Evolutionary conservation across 176 grass and related monocot species (phyloP).

Genomic region (Triticum timopheevii): DNA sequence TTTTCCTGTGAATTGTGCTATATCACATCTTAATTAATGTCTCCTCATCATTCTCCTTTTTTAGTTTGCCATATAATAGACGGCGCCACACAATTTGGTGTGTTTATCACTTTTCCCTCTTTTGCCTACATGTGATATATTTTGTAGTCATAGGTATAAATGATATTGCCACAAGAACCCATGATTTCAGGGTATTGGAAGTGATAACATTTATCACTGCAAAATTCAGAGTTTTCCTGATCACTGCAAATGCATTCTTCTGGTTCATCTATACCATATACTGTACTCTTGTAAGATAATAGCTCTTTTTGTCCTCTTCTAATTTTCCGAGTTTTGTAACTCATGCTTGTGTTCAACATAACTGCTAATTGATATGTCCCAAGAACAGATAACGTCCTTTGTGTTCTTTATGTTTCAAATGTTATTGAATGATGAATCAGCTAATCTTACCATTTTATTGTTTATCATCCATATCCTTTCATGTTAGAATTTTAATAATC

Average conservation of each 20-base stretch:
- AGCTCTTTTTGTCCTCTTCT: neutral
- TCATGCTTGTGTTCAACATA: neutral
- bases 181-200: neutral
- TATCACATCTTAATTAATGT: neutral
- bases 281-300: neutral
- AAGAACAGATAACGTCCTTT: neutral
- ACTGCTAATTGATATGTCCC: neutral
- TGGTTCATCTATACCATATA: neutral
- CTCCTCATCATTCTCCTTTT: neutral
- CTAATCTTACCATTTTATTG: neutral
- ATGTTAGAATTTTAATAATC: slow-evolving; percentile 16
- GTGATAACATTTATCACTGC: neutral
- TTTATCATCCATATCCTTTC: neutral
- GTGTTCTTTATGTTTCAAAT: neutral
- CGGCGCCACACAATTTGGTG: neutral
- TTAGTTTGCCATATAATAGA: neutral
- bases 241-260: neutral
- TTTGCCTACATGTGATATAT: neutral
- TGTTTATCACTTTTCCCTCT: neutral
- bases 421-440: neutral
- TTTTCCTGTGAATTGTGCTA: slow-evolving; percentile 10
- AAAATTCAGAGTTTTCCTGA: neutral
- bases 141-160: neutral
- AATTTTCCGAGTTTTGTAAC: neutral
- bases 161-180: neutral